Conservation (phyloP, 2,329 filamentous ascomycete genomes). For the Canariomyces notabilis region DNA sequence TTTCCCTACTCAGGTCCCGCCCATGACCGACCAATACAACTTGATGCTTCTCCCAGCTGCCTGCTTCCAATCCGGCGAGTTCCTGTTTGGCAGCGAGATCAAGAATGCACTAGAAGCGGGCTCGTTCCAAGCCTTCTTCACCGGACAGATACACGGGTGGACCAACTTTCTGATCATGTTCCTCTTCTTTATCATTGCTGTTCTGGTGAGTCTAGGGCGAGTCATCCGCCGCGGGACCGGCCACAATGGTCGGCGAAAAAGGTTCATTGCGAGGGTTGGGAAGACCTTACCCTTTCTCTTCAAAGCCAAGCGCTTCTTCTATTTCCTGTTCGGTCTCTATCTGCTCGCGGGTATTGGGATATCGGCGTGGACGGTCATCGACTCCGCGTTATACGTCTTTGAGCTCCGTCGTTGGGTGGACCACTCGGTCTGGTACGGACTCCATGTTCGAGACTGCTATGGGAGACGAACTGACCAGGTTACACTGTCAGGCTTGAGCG, state of each 20-base stretch:
- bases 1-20: slow-evolving; percentile 30
- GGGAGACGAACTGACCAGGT: neutral
- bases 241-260: slow-evolving; percentile 10
- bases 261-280: slow-evolving; percentile 10
- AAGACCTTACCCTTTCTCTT: slow-evolving; percentile 5
- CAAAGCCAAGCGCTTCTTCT: slow-evolving; percentile 8
- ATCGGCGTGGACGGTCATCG: slow-evolving; percentile 20
- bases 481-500: slow-evolving; percentile 8
- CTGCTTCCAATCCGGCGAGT: slow-evolving; percentile 28
- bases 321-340: slow-evolving; percentile 16
- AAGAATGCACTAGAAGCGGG: slow-evolving; percentile 2
- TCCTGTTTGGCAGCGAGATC: slow-evolving; percentile 8
- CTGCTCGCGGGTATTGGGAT: slow-evolving; percentile 25
- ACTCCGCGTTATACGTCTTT: slow-evolving; percentile 26
- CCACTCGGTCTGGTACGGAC: slow-evolving; percentile 18
- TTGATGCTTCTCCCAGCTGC: slow-evolving; percentile 29
- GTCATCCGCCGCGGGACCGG: slow-evolving; percentile 13
- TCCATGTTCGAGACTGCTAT: neutral
- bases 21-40: slow-evolving; percentile 14
- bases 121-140: slow-evolving; percentile 9
- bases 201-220: slow-evolving; percentile 16
- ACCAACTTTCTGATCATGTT: slow-evolving; percentile 21
- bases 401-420: slow-evolving; percentile 29
- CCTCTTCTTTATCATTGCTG: slow-evolving; percentile 18
- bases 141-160: slow-evolving; percentile 20